Evolutionary conservation across 768 basidiomycete genomes (phyloP).

Genomic region (Mycena maculata): DNA sequence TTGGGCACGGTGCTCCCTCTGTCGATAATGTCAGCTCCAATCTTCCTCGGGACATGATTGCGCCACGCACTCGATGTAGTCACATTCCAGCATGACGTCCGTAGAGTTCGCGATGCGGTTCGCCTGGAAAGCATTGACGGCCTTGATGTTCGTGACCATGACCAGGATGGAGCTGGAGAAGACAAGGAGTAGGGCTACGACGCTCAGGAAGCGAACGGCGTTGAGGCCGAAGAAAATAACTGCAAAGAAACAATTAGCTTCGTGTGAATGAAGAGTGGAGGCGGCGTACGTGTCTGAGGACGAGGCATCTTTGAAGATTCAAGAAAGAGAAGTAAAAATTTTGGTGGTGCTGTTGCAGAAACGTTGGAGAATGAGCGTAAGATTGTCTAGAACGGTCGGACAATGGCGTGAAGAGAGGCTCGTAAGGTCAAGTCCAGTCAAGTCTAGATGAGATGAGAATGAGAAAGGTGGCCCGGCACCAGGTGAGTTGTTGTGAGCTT

Average conservation of each 20-base stretch:
- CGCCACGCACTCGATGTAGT: slow-evolving; percentile 79
- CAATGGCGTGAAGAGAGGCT: slow-evolving; percentile 22
- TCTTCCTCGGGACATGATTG: not conserved
- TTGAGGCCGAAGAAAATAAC: slow-evolving; percentile 82
- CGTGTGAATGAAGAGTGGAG: not conserved
- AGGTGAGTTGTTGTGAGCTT: slow-evolving; percentile 12
- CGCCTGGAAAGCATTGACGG: slow-evolving; percentile 73
- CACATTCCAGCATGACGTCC: slow-evolving; percentile 61
- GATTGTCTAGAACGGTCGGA: slow-evolving; percentile 21
- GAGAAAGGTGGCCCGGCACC: slow-evolving; percentile 29
- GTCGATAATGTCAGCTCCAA: not conserved
- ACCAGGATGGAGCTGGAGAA: slow-evolving; percentile 81
- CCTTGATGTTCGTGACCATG: slow-evolving; percentile 80
- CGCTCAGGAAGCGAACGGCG: slow-evolving; percentile 76
- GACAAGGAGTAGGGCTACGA: slow-evolving; percentile 83
- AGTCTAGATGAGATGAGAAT: slow-evolving; percentile 20
- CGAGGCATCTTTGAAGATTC: slow-evolving; percentile 24
- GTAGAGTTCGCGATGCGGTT: slow-evolving; percentile 48
- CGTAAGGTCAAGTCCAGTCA: no score
- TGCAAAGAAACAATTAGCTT: not conserved
- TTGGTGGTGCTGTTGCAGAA: not conserved
- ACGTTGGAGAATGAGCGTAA: slow-evolving; percentile 13
- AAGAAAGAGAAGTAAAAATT: not conserved
- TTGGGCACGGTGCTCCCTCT: slow-evolving; percentile 91
- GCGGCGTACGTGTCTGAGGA: slow-evolving; percentile 19